phyloP scores from a whole-genome alignment of 805 yeast genomes.

The Candida peoriensis region DNA sequence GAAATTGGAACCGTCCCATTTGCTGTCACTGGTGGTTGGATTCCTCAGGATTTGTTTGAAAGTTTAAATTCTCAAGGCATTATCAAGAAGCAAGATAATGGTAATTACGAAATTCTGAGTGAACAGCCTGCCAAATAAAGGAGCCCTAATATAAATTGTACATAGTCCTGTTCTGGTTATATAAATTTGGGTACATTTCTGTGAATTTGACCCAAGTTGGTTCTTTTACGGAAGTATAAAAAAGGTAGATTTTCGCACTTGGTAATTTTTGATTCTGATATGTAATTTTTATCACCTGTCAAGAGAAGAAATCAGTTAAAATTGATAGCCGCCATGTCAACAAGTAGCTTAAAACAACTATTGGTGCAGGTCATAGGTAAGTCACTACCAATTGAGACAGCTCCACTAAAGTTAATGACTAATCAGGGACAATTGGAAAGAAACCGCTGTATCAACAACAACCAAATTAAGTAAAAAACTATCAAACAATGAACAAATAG shows the following conservation, averaged over 20 bases:
- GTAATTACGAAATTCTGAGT: slow-evolving; percentile 37
- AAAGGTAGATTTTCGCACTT: too few relatives aligned
- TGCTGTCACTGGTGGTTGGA: slow-evolving; percentile 90
- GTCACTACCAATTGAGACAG: not conserved
- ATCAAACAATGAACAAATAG: slow-evolving; percentile 13
- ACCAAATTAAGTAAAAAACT: slow-evolving; percentile 8
- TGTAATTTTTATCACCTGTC: too few relatives aligned
- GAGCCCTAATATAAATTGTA: not conserved
- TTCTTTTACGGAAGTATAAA: too few relatives aligned
- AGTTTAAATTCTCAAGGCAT: slow-evolving; percentile 63
- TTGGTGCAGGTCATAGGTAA: slow-evolving; percentile 18
- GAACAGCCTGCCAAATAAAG: slow-evolving; percentile 8
- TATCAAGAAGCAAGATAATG: slow-evolving; percentile 55
- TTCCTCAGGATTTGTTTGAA: slow-evolving; percentile 90
- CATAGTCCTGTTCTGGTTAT: not conserved
- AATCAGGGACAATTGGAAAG: too few relatives aligned
- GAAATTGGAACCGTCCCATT: slow-evolving; percentile 70
- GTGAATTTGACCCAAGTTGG: too few relatives aligned
- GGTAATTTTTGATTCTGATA: too few relatives aligned
- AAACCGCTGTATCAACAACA: slow-evolving; percentile 13
- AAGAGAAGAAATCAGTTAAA: too few relatives aligned
- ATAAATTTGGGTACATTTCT: not conserved
- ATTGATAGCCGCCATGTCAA: slow-evolving; percentile 5
- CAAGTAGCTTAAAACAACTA: slow-evolving; percentile 12
- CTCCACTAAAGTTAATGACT: not conserved